Percentiles rank a stretch among this genome's conserved stretches.
Conservation (phyloP, 2,329 filamentous ascomycete genomes). For the Tolypocladium nubicola region DNA sequence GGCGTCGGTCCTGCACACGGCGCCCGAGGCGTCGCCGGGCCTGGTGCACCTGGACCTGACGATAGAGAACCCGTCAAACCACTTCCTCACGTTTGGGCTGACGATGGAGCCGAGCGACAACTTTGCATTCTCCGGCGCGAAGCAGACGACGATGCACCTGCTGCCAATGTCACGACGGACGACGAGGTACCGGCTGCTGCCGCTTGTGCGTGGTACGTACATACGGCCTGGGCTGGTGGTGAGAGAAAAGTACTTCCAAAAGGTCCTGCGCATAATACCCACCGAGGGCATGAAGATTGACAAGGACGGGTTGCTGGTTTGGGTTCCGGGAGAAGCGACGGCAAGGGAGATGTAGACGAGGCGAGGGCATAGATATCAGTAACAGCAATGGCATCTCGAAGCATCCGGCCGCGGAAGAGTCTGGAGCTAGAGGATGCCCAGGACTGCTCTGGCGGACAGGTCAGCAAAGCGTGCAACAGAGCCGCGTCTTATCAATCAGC, state of each 20-base stretch:
- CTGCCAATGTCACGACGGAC: constrained; percentile 69
- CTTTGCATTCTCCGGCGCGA: constrained; percentile 87
- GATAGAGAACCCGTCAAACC: constrained; percentile 87
- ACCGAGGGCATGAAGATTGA: constrained; percentile 61
- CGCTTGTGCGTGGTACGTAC: constrained; percentile 56
- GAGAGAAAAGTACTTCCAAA: constrained; percentile 86
- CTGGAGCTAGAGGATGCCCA: no score
- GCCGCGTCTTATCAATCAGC: no score
- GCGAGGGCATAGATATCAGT: background rate
- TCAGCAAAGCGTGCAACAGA: no score
- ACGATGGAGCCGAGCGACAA: constrained; percentile 86
- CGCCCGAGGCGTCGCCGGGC: constrained; percentile 16
- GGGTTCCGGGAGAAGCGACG: constrained; percentile 35
- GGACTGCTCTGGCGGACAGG: no score
- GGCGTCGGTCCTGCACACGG: constrained; percentile 38
- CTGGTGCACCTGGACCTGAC: constrained; percentile 44
- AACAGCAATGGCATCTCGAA: no score
- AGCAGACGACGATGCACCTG: constrained; percentile 68
- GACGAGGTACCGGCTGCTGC: constrained; percentile 64
- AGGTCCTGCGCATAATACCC: constrained; percentile 70
- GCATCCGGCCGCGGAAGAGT: no score
- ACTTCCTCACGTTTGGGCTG: constrained; percentile 88
- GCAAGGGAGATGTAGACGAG: constrained; percentile 1
- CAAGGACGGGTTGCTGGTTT: constrained; percentile 53
- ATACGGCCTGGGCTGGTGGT: constrained; percentile 65